phyloP scores from a whole-genome alignment of 306 rosid genomes.

The Mimosa bimucronata region DNA sequence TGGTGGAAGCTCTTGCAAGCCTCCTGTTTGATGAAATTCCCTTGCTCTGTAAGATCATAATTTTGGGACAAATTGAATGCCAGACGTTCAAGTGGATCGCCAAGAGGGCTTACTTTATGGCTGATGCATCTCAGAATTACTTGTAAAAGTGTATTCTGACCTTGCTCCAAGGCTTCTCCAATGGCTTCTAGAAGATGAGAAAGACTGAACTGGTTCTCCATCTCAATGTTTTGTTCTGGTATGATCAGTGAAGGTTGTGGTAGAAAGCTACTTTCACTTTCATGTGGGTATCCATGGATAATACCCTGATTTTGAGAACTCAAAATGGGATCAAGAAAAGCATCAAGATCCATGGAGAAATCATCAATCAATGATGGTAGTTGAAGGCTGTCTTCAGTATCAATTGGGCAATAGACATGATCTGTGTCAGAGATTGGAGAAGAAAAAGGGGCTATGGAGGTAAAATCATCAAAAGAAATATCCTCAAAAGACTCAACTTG shows the following conservation, averaged over 20 bases:
- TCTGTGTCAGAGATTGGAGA: conserved; percentile 38
- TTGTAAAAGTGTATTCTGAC: conserved; percentile 45
- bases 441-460: not conserved
- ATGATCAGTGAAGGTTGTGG: conserved; percentile 32
- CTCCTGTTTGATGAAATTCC: conserved; percentile 53
- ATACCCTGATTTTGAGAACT: conserved; percentile 22
- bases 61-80: conserved; percentile 51
- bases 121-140: conserved; percentile 48
- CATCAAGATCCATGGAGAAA: conserved; percentile 43
- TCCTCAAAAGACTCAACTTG: conserved; percentile 33
- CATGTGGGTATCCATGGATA: not conserved
- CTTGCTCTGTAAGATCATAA: conserved; percentile 24
- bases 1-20: conserved; percentile 47
- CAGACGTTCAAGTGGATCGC: conserved; percentile 55
- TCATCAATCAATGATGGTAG: conserved; percentile 48
- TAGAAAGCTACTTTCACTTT: conserved; percentile 32
- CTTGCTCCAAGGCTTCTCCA: conserved; percentile 56
- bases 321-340: conserved; percentile 36
- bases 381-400: conserved; percentile 39
- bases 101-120: conserved; percentile 56
- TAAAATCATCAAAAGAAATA: conserved; percentile 1
- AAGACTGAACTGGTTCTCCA: conserved; percentile 46
- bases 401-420: conserved; percentile 28
- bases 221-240: conserved; percentile 54
- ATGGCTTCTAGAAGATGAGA: conserved; percentile 54